phyloP scores from a whole-genome alignment of 2,329 filamentous ascomycete genomes.

The Pseudogymnoascus sp. region DNA sequence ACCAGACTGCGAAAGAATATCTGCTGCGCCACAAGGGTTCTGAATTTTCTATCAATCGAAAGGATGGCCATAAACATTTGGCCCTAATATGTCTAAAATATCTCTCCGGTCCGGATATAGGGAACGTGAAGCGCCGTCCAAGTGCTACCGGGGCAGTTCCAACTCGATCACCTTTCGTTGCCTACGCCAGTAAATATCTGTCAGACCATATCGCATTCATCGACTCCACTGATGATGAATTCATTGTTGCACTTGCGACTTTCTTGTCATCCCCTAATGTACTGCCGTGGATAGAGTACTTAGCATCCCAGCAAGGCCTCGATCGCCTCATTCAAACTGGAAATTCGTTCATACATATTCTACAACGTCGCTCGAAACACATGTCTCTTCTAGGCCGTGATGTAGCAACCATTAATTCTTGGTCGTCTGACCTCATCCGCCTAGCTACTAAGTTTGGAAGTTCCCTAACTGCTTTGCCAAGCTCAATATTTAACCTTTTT shows the following conservation, averaged over 20 bases:
- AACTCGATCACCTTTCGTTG: not conserved
- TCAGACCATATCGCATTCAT: not conserved
- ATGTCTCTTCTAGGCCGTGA: not conserved
- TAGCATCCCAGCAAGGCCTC: not conserved
- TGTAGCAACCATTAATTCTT: not conserved
- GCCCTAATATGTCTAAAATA: not conserved
- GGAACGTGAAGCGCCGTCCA: not conserved
- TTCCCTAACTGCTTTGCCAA: not conserved
- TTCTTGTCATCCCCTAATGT: not conserved
- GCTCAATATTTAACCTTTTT: not conserved
- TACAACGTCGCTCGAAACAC: not conserved
- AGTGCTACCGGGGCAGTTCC: not conserved
- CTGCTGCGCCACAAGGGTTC: slow-evolving; percentile 23
- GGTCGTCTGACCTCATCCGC: not conserved
- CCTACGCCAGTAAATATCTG: not conserved
- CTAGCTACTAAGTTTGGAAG: not conserved
- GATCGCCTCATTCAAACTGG: not conserved
- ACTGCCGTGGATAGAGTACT: not conserved
- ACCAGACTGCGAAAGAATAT: slow-evolving; percentile 10
- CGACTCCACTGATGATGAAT: not conserved
- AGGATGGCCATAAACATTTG: not conserved
- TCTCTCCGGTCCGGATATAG: not conserved
- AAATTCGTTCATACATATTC: not conserved
- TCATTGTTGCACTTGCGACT: not conserved
- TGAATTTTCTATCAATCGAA: not conserved